These are phyloP conservation scores for Fusarium proliferatum DNA, from an alignment of 2,329 filamentous ascomycete genomes.

Conservation along the genomic window DNA sequence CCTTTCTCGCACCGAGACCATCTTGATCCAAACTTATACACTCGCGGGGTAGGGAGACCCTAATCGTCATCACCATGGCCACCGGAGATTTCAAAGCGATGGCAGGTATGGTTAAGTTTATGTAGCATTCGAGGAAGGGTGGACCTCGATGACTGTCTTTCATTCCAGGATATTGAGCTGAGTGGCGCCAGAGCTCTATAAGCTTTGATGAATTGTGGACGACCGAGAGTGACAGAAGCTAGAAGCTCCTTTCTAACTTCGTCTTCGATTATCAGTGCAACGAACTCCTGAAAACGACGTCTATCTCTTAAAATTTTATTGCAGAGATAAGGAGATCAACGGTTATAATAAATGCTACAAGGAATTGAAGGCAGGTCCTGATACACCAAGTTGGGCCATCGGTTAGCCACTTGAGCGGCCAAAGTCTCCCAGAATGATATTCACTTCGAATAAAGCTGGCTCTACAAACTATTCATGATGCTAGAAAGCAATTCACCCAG, in stretches of 20 bases:
- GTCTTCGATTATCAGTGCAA: fast-evolving
- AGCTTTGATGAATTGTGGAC: neutral
- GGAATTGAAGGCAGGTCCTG: fast-evolving
- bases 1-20: no score
- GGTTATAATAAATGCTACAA: fast-evolving
- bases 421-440: neutral
- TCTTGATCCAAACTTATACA: fast-evolving
- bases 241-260: fast-evolving
- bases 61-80: fast-evolving
- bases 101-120: neutral
- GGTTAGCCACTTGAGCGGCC: fast-evolving
- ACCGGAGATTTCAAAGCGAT: neutral
- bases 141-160: neutral
- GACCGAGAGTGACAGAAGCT: no score
- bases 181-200: fast-evolving
- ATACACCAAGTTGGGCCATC: fast-evolving
- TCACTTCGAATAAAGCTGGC: fast-evolving
- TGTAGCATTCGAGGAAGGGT: neutral
- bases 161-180: fast-evolving
- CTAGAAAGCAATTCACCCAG: fast-evolving
- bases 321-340: fast-evolving
- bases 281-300: no score
- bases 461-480: neutral
- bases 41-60: neutral
- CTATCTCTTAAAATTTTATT: neutral